Evolutionary conservation across 169 alveolate species (phyloP).

Genomic region (Plasmodium gonderi): DNA sequence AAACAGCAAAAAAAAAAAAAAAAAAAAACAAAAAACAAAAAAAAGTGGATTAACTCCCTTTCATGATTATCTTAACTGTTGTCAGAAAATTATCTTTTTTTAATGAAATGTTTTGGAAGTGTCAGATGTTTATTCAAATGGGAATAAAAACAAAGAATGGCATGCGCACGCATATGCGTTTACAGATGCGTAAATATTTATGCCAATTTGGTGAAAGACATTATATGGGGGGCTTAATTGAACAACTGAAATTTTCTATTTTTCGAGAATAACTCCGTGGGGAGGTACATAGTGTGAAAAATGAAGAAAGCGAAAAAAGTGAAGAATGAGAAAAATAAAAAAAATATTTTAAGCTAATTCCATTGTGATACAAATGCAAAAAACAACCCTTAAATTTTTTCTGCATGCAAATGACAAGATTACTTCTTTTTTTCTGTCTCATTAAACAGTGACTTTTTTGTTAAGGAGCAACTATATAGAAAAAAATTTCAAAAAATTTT

Average conservation of each 20-base stretch:
- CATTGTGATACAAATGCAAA: background rate
- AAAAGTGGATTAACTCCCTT: background rate
- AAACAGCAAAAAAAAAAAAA: background rate
- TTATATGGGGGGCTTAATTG: too few species aligned
- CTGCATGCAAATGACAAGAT: background rate
- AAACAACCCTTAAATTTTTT: background rate
- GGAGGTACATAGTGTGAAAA: background rate
- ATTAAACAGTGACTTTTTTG: background rate
- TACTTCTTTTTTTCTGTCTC: background rate
- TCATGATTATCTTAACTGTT: background rate
- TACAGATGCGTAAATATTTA: background rate
- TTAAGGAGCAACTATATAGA: background rate
- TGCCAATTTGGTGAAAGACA: too few species aligned
- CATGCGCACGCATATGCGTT: too few species aligned
- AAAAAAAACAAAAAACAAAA: background rate
- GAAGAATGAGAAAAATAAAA: background rate
- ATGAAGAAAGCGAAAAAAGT: background rate
- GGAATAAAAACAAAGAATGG: too few species aligned
- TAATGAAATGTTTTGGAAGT: background rate
- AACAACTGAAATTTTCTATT: too few species aligned
- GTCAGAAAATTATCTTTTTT: background rate
- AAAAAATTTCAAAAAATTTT: background rate
- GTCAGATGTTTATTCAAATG: background rate
- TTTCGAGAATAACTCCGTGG: too few species aligned
- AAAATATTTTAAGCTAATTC: background rate